phyloP scores from a whole-genome alignment of 805 yeast genomes.

The Cyberlindnera misumaiensis region DNA sequence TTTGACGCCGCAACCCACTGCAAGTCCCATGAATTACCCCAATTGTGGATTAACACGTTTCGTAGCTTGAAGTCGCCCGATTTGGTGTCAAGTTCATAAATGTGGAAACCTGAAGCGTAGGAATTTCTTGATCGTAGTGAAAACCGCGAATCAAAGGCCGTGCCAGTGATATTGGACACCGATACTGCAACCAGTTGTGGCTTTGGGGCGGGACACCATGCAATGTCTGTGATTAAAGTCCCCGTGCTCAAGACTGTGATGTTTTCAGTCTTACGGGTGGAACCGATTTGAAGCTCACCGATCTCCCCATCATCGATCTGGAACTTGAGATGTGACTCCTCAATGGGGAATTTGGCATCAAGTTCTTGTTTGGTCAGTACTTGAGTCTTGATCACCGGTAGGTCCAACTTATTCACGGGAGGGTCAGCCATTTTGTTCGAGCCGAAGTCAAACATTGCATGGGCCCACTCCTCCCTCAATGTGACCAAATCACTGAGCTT shows the following conservation, averaged over 20 bases:
- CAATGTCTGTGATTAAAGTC: constrained; percentile 42
- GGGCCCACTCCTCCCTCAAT: constrained; percentile 45
- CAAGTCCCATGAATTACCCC: constrained; percentile 40
- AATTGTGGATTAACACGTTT: constrained; percentile 29
- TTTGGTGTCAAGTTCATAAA: constrained; percentile 33
- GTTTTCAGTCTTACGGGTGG: constrained; percentile 19
- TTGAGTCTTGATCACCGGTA: constrained; percentile 11
- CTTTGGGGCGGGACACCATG: constrained; percentile 39
- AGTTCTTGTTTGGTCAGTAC: constrained; percentile 21
- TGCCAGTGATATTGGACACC: constrained; percentile 30
- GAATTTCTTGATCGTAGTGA: constrained; percentile 22
- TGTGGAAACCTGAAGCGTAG: constrained; percentile 35
- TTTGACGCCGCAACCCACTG: constrained; percentile 35
- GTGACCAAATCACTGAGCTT: constrained; percentile 36
- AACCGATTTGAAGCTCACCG: constrained; percentile 12
- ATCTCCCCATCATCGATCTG: constrained; percentile 15
- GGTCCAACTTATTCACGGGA: constrained; percentile 4
- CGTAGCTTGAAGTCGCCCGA: constrained; percentile 24
- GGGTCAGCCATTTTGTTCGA: constrained; percentile 23
- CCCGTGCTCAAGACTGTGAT: constrained; percentile 44
- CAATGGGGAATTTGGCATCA: constrained; percentile 20
- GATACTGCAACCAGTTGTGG: constrained; percentile 45
- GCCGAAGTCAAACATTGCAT: constrained; percentile 36
- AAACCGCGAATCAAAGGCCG: constrained; percentile 24
- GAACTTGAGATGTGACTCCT: constrained; percentile 8